Evolutionary conservation across 2,329 filamentous ascomycete species (phyloP).

Genomic region (Diaporthe citrichinensis): DNA sequence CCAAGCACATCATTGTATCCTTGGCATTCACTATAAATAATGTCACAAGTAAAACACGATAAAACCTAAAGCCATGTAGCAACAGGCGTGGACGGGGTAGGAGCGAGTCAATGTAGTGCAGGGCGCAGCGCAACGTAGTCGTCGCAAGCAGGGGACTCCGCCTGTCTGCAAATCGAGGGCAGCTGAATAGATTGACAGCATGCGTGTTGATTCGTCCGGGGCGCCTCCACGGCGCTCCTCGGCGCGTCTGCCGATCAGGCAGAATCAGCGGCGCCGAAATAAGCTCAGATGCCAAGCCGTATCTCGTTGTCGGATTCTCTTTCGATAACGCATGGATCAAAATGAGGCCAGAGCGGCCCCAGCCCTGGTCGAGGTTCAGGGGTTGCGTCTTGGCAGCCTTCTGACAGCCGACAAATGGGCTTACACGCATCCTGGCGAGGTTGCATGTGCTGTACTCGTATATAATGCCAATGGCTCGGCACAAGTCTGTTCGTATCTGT

Average conservation of each 20-base stretch:
- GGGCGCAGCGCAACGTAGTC: background rate
- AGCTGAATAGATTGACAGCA: background rate
- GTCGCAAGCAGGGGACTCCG: background rate
- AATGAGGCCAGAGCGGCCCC: background rate
- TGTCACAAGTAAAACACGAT: background rate
- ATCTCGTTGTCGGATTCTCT: constrained; percentile 16
- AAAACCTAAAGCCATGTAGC: background rate
- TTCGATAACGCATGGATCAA: constrained; percentile 3
- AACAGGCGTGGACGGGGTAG: background rate
- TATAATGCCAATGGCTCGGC: background rate
- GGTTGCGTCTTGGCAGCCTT: background rate
- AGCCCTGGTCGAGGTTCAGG: background rate
- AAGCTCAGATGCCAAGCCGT: background rate
- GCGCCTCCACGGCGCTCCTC: background rate
- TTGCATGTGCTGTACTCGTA: background rate
- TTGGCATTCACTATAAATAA: constrained; percentile 4
- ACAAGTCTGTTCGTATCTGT: background rate
- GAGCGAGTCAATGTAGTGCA: background rate
- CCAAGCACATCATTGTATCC: background rate
- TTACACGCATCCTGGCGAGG: background rate
- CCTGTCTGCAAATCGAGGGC: background rate
- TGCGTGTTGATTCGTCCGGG: background rate
- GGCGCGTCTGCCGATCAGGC: constrained; percentile 3
- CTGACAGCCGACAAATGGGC: background rate
- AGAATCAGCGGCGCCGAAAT: background rate